Evolutionary conservation across 2,329 filamentous ascomycete species (phyloP), one percentile per base, ranked within the genome.

Genomic region (Pezicula neosporulosa): DNA sequence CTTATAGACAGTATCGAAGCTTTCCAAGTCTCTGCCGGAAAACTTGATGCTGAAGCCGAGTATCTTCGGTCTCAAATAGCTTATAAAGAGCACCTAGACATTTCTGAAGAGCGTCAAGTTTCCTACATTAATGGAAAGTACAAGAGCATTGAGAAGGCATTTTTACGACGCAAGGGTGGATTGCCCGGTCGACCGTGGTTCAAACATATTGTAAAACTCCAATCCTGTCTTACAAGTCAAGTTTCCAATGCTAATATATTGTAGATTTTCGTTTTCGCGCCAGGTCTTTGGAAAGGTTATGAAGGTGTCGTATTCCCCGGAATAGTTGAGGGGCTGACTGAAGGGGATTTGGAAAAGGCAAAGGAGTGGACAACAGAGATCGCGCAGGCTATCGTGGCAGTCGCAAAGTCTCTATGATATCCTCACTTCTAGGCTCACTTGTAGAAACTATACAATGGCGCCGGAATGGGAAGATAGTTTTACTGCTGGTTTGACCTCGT

Each of bases 161-260:
- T 44, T 24, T 15, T 44, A 10, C 24, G 10, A 13, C 30, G 27
- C 12, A 39, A 39, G 7, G 42, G 19, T 27, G 42, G 42, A 27
- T 30, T 44, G 42, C 42, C 42, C 12, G 42, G 42, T 15, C 19
- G 42, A n/a, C 42, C 42, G 13, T 44, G 42, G 42, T 44, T 44
- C 42, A 44, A 44, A 19, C 42, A 44, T 28, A 44, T 44, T 24
- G 42, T 44, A 44, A 44, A 27, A 24, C 27, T 16, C 21, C 13
- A 13, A 6, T 5, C n/a, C n/a, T n/a, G n/a, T 6, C 8, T 19
- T 24, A 16, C 7, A 16, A 19, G 10, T 42, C 42, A 12, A n/a
- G 19, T 28, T 44, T 10, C 30, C 2, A 21, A n/a, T 44, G 21
- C 42, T 44, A 44, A 44, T 7, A 4, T 12, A 10, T 16, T 13